phyloP scores from a whole-genome alignment of 2,329 filamentous ascomycete genomes.

The Aspergillus pseudonomiae region DNA sequence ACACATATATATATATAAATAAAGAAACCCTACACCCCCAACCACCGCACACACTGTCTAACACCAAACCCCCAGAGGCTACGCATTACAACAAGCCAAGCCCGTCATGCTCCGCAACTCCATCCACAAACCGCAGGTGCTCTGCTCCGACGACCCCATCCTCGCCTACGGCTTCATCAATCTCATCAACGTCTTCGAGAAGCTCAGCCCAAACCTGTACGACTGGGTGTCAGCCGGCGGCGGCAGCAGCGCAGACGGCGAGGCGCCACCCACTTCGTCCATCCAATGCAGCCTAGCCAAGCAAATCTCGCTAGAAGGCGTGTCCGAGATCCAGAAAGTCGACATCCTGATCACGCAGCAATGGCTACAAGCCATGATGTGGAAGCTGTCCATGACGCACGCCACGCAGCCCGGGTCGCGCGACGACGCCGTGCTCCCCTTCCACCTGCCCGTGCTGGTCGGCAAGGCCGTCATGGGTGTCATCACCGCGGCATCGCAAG shows the following conservation, averaged over 20 bases:
- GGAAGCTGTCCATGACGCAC: slow-evolving; percentile 71
- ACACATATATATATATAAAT: too few relatives aligned
- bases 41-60: background rate
- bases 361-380: slow-evolving; percentile 72
- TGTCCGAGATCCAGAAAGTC: slow-evolving; percentile 68
- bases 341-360: slow-evolving; percentile 71
- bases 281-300: slow-evolving; percentile 57
- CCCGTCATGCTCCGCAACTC: slow-evolving; percentile 72
- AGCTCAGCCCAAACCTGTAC: slow-evolving; percentile 40
- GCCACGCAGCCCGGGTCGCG: slow-evolving; percentile 62
- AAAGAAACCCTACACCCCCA: background rate
- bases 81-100: slow-evolving; percentile 70
- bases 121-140: slow-evolving; percentile 63
- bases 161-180: slow-evolving; percentile 45
- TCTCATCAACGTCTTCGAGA: slow-evolving; percentile 44
- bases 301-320: slow-evolving; percentile 57
- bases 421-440: slow-evolving; percentile 61
- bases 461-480: slow-evolving; percentile 67
- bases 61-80: slow-evolving; percentile 54
- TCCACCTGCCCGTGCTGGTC: slow-evolving; percentile 66
- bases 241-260: slow-evolving; percentile 31
- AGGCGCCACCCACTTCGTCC: slow-evolving; percentile 41
- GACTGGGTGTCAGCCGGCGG: slow-evolving; percentile 43
- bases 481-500: slow-evolving; percentile 72
- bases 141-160: slow-evolving; percentile 59